A percentile compares a stretch with the other conserved stretches of the same genome.
Evolutionary conservation across 805 yeast genomes (phyloP).

Genomic region (Candida silvicultrix): DNA sequence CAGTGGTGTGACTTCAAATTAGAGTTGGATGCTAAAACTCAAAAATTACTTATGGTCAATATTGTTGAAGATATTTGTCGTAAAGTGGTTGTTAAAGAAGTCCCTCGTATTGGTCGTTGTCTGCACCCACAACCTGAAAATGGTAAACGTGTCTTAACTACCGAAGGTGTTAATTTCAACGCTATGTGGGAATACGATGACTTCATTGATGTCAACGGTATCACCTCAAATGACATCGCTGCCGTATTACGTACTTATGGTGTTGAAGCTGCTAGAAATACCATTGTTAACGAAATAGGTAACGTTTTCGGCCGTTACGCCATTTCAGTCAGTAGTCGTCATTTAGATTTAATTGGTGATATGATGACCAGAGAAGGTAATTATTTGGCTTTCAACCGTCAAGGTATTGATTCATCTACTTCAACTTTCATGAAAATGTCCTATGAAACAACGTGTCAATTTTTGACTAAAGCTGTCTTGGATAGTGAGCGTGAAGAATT

Average conservation of each 20-base stretch:
- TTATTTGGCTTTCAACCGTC: conserved; percentile 94
- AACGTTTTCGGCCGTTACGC: conserved; percentile 96
- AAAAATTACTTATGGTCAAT: conserved; percentile 95
- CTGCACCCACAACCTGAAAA: conserved; percentile 68
- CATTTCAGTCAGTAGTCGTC: conserved; percentile 86
- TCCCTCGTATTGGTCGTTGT: conserved; percentile 89
- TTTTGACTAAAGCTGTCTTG: conserved; percentile 91
- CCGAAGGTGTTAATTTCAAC: conserved; percentile 97
- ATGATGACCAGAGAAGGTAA: conserved; percentile 99
- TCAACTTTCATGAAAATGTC: conserved; percentile 99
- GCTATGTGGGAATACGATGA: conserved; percentile 99
- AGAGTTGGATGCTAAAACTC: conserved; percentile 77
- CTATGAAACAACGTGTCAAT: conserved; percentile 96
- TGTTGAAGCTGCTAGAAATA: conserved; percentile 98
- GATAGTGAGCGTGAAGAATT: conserved; percentile 85
- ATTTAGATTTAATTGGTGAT: conserved; percentile 94
- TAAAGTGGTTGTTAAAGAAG: conserved; percentile 86
- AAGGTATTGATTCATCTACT: conserved; percentile 93
- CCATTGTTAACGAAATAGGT: conserved; percentile 92
- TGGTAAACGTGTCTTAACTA: conserved; percentile 72
- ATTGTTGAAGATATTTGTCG: conserved; percentile 90
- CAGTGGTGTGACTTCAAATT: conserved; percentile 90
- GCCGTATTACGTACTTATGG: conserved; percentile 91
- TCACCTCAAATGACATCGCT: conserved; percentile 87
- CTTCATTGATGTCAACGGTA: conserved; percentile 83